Conservation (phyloP, 1,284 basidiomycete genomes). For the Trametes sp. region DNA sequence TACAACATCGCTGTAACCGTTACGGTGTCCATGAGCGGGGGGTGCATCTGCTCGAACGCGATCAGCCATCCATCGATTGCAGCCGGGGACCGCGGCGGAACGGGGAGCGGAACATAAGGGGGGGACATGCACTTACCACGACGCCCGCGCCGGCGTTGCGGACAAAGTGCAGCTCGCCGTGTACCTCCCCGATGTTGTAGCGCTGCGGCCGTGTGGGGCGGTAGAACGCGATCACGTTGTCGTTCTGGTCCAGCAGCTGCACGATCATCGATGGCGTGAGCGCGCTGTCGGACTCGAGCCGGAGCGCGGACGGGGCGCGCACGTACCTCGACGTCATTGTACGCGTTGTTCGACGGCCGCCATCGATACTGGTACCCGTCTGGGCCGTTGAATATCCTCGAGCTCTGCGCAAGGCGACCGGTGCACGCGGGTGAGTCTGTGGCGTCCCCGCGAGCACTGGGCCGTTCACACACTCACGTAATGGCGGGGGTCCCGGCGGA, state of each 20-base stretch:
- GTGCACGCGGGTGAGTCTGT: slow-evolving; percentile 18
- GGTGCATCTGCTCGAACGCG: slow-evolving; percentile 66
- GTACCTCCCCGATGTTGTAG: slow-evolving; percentile 84
- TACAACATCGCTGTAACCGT: slow-evolving; percentile 84
- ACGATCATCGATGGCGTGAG: slow-evolving; percentile 32
- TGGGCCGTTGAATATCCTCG: slow-evolving; percentile 80
- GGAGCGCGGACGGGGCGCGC: slow-evolving; percentile 21
- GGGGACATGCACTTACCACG: slow-evolving; percentile 62
- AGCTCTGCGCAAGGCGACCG: slow-evolving; percentile 38
- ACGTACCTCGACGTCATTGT: slow-evolving; percentile 68
- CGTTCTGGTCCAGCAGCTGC: slow-evolving; percentile 76
- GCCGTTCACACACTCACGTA: slow-evolving; percentile 28
- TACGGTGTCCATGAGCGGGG: slow-evolving; percentile 87
- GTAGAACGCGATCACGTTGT: slow-evolving; percentile 77
- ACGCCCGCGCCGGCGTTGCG: slow-evolving; percentile 79
- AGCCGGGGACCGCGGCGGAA: slow-evolving; percentile 23
- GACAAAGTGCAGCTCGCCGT: slow-evolving; percentile 82
- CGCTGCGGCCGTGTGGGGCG: slow-evolving; percentile 75
- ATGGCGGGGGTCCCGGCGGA: slow-evolving; percentile 65
- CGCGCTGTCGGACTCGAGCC: slow-evolving; percentile 4
- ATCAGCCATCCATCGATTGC: slow-evolving; percentile 32
- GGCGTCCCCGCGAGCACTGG: slow-evolving; percentile 17
- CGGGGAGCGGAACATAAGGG: slow-evolving; percentile 12
- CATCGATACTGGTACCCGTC: slow-evolving; percentile 82
- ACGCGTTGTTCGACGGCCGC: slow-evolving; percentile 64